Base-by-base conservation (phyloP, 306 rosid genomes). In the Rosa persica region DNA sequence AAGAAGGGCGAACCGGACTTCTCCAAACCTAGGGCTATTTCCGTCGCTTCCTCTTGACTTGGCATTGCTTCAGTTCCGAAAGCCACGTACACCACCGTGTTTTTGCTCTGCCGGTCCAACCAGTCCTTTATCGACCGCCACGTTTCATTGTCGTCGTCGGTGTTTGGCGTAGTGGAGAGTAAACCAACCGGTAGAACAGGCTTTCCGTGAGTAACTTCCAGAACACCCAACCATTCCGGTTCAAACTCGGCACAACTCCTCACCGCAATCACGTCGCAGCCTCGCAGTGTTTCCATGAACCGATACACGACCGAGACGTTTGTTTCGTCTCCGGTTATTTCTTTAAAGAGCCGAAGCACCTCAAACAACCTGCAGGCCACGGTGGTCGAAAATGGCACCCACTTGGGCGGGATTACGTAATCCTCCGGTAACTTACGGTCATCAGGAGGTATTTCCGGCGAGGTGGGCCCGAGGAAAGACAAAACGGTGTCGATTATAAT, bases 1-100 rank as follows among this genome's bases (percentile, higher is more conserved):
- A 82, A 80, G 12, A 86, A 89, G 0, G 82, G 85, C 34, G 82
- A 23, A 47, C 71, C 43, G 0, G 89, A 85, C 19, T 73, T 72
- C 39, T 87, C 89, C 44, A 89, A 67, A 2, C 91, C 93, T 0
- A 81, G 27, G 22, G 93, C 91, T 43, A 89, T 79, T 71, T 82
- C 67, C 6, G 67, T 60, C 5, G 38, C 67, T 25, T 60, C 67
- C 19, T 60, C 39, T 61, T 61, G 67, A 10, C 83, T 82, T 13
- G 82, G 86, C 44, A 77, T 74, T 4, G 82, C 89, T 77, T 89
- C 87, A 12, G 87, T 83, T 12, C 91, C 89, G 13, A 87, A 85
- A 0, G 93, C 93, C 3, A 85, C 88, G 44, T 87, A 89, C 30
- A 89, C 84, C 43, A 85, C 89, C 0, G 73, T 72, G 0, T 70